Percentiles rank a stretch among this genome's conserved stretches.
These are phyloP conservation scores for Dothideomycetidae sp. DNA, from an alignment of 2,329 filamentous ascomycete species.

Conservation along the genomic window DNA sequence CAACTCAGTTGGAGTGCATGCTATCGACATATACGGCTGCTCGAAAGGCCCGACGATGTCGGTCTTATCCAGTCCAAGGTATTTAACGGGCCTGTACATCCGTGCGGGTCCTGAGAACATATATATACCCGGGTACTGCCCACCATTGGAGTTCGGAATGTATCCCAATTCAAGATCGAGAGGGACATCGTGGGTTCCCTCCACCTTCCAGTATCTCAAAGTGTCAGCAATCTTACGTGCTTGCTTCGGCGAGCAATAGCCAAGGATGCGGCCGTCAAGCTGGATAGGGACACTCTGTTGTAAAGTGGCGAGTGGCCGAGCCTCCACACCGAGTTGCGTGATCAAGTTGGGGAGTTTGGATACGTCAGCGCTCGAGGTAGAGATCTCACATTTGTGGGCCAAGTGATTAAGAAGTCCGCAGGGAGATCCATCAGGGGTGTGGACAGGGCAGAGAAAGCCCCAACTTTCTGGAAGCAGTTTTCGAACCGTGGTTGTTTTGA, in stretches of 20 bases:
- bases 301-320: constrained; percentile 60
- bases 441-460: constrained; percentile 94
- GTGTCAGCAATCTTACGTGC: constrained; percentile 72
- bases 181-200: constrained; percentile 67
- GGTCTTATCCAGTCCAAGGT: constrained; percentile 69
- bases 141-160: constrained; percentile 71
- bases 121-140: constrained; percentile 93
- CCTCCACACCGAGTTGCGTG: constrained; percentile 63
- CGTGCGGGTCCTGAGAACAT: constrained; percentile 74
- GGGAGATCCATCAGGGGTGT: constrained; percentile 90
- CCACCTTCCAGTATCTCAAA: constrained; percentile 88
- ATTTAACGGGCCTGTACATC: constrained; percentile 87
- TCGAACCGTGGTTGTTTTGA: constrained; percentile 93
- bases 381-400: constrained; percentile 84
- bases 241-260: constrained; percentile 77
- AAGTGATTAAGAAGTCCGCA: constrained; percentile 92
- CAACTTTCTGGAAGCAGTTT: constrained; percentile 93
- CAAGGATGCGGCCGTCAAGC: constrained; percentile 77
- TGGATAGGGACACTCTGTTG: constrained; percentile 79
- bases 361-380: constrained; percentile 60
- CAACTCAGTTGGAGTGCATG: constrained; percentile 76
- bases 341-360: constrained; percentile 61
- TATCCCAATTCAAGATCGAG: constrained; percentile 81
- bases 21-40: constrained; percentile 97
- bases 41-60: constrained; percentile 89